A percentile compares a stretch with the other conserved stretches of the same genome.
phyloP scores from a whole-genome alignment of 139 green algal species.

The Micractinium sp. region DNA sequence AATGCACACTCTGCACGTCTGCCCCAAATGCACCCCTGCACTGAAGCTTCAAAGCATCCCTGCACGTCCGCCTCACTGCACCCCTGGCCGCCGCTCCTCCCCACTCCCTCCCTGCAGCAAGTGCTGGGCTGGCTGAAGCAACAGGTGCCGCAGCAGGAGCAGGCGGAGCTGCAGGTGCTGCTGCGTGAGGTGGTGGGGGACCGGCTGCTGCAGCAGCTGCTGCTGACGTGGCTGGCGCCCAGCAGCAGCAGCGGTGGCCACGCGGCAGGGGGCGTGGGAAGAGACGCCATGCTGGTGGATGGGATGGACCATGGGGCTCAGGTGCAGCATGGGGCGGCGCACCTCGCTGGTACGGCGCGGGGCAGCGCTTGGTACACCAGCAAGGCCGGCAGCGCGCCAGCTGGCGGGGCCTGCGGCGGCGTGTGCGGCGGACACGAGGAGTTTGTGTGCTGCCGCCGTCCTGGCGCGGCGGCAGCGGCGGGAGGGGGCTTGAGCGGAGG shows the following conservation, averaged over 20 bases:
- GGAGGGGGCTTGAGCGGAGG: not conserved
- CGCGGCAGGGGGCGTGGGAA: not conserved
- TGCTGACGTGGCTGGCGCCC: constrained; percentile 77
- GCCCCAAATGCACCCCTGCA: too few species aligned
- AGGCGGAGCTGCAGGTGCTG: constrained; percentile 50
- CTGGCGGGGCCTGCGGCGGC: not conserved
- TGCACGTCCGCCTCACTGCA: not conserved
- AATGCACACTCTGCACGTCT: too few species aligned
- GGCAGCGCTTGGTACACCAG: not conserved
- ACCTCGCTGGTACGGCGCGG: not conserved
- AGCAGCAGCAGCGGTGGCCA: not conserved
- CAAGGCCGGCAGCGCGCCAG: not conserved
- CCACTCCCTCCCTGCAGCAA: constrained; percentile 2
- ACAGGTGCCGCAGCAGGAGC: constrained; percentile 58
- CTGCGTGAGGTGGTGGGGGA: constrained; percentile 76
- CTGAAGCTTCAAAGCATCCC: not conserved
- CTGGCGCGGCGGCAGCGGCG: not conserved
- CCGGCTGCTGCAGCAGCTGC: constrained; percentile 77
- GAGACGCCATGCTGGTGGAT: not conserved
- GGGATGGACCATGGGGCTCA: not conserved
- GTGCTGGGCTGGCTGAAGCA: constrained; percentile 85
- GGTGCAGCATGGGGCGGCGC: not conserved
- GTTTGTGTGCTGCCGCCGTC: constrained; percentile 38
- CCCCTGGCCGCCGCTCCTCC: too few species aligned
- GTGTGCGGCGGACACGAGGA: not conserved